A percentile compares a stretch with the other conserved stretches of the same genome.
Evolutionary conservation across 352 stramenopile genomes (phyloP).

Genomic region (Pythium grandisporangium): DNA sequence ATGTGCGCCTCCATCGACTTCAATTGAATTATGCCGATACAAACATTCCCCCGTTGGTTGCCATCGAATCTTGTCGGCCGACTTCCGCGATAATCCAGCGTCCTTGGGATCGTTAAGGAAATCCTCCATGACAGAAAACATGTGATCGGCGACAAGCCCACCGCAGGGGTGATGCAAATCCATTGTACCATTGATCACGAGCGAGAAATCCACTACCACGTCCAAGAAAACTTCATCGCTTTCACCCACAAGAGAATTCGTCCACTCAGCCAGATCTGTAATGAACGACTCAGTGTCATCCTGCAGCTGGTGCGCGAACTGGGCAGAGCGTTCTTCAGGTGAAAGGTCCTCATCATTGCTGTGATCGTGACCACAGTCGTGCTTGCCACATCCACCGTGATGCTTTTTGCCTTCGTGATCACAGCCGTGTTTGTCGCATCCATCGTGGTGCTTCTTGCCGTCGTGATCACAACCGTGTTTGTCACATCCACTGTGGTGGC

Average conservation of each 20-base stretch:
- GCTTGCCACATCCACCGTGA: neutral
- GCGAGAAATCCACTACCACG: conserved; percentile 10
- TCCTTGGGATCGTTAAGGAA: conserved; percentile 14
- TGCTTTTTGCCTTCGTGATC: neutral
- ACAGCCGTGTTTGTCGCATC: neutral
- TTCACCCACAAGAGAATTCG: neutral
- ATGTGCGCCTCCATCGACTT: conserved; percentile 20
- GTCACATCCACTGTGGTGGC: neutral
- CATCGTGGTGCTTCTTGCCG: neutral
- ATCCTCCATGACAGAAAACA: conserved; percentile 10
- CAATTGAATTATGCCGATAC: conserved; percentile 9
- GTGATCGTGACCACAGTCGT: neutral
- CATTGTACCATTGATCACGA: conserved; percentile 9
- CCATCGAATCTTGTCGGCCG: conserved; percentile 11
- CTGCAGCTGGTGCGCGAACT: conserved; percentile 6
- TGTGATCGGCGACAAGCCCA: conserved; percentile 12
- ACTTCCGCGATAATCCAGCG: conserved; percentile 8
- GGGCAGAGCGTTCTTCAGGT: neutral
- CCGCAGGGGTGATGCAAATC: conserved; percentile 10
- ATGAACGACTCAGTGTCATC: conserved; percentile 12
- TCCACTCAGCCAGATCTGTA: conserved; percentile 6
- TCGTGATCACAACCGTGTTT: neutral
- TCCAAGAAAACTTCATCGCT: conserved; percentile 3
- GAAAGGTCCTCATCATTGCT: neutral
- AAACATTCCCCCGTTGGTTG: conserved; percentile 14